A percentile compares a stretch with the other conserved stretches of the same genome.
These are phyloP conservation scores for Phytophthora crassamura DNA, from an alignment of 352 stramenopile genomes.

Conservation along the genomic window DNA sequence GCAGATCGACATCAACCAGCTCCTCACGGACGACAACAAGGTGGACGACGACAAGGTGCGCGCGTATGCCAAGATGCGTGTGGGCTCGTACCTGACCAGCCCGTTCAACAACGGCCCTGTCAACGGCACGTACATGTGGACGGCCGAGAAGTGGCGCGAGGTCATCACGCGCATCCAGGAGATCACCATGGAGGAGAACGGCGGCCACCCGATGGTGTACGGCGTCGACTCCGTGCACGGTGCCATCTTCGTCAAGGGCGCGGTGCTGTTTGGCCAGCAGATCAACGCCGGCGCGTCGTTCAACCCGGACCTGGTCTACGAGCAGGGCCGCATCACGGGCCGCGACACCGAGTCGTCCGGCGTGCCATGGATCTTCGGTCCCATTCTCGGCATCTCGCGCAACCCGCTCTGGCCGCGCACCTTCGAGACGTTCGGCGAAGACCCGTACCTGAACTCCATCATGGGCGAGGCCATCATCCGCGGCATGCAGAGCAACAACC, in stretches of 20 bases:
- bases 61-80: constrained; percentile 65
- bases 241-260: constrained; percentile 79
- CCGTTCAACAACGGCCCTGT: constrained; percentile 40
- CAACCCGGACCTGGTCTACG: no score
- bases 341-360: constrained; percentile 81
- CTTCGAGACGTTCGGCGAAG: constrained; percentile 93
- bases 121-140: no score
- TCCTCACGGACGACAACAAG: constrained; percentile 52
- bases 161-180: constrained; percentile 73
- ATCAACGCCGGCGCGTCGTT: constrained; percentile 75
- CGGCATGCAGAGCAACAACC: constrained; percentile 73
- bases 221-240: constrained; percentile 91
- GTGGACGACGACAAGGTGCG: constrained; percentile 37
- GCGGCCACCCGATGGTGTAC: constrained; percentile 68
- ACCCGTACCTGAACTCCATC: constrained; percentile 72
- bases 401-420: constrained; percentile 86
- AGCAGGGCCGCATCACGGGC: constrained; percentile 66
- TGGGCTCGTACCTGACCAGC: constrained; percentile 88
- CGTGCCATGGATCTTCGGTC: constrained; percentile 88
- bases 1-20: constrained; percentile 83
- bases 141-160: constrained; percentile 63
- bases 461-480: constrained; percentile 51
- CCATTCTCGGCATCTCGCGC: constrained; percentile 76
- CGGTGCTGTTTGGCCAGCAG: constrained; percentile 63
- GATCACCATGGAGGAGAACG: constrained; percentile 55